phyloP scores from a whole-genome alignment of 192 early-diverging fungal species.

The Chytriomyces hyalinus region DNA sequence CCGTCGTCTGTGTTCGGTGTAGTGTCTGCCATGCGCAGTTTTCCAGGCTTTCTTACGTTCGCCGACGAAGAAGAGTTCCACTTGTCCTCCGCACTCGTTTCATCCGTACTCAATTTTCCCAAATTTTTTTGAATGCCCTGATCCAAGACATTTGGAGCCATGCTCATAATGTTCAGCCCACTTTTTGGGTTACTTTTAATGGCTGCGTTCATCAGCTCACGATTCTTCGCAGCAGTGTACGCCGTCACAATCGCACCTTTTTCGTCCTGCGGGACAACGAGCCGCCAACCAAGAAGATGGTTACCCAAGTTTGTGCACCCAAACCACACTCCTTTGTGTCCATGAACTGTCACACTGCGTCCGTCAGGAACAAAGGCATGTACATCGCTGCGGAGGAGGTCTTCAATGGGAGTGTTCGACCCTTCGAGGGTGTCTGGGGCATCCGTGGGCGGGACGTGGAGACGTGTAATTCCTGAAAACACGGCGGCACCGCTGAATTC shows the following conservation, averaged over 20 bases:
- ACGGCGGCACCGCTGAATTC: slow-evolving; percentile 49
- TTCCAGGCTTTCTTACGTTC: slow-evolving; percentile 12
- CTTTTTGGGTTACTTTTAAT: slow-evolving; percentile 34
- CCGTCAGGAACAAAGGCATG: slow-evolving; percentile 48
- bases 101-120: slow-evolving; percentile 29
- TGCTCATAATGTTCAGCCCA: slow-evolving; percentile 30
- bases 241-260: slow-evolving; percentile 38
- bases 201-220: slow-evolving; percentile 36
- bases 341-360: slow-evolving; percentile 42
- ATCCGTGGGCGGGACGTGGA: slow-evolving; percentile 42
- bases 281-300: slow-evolving; percentile 56
- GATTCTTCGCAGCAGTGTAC: slow-evolving; percentile 34
- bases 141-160: not conserved
- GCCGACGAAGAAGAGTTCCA: slow-evolving; percentile 13
- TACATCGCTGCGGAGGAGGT: slow-evolving; percentile 40
- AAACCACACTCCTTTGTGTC: slow-evolving; percentile 44
- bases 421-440: slow-evolving; percentile 33
- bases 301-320: slow-evolving; percentile 59
- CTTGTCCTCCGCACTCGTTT: slow-evolving; percentile 44
- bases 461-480: slow-evolving; percentile 50
- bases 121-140: slow-evolving; percentile 15
- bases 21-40: slow-evolving; percentile 23
- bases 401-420: slow-evolving; percentile 41
- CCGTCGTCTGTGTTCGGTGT: slow-evolving; percentile 10
- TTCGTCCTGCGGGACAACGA: slow-evolving; percentile 51